These are phyloP conservation scores for Aphelidium insulamus DNA, from an alignment of 371 early-diverging fungal genomes.

Conservation along the genomic window DNA sequence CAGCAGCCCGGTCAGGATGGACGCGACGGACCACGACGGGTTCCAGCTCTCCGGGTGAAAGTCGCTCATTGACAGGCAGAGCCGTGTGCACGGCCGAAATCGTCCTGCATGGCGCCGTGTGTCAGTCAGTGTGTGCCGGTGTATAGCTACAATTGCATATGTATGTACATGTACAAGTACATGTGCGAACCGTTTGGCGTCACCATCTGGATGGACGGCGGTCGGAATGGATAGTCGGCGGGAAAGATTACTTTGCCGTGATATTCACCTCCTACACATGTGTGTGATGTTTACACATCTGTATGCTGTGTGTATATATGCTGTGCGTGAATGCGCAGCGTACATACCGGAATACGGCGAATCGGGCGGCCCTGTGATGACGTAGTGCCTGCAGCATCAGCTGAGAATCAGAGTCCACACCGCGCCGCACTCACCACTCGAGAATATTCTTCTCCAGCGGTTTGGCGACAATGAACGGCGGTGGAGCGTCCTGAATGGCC, in stretches of 20 bases:
- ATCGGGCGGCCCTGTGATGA: conserved; percentile 78
- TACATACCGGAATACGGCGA: conserved; percentile 49
- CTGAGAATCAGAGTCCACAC: not conserved
- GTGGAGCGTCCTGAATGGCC: conserved; percentile 38
- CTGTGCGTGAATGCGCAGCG: not conserved
- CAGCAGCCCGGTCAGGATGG: conserved; percentile 79
- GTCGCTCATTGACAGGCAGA: conserved; percentile 87
- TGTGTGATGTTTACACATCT: not conserved
- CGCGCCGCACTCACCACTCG: conserved; percentile 47
- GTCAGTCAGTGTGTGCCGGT: not conserved
- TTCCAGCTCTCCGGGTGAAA: conserved; percentile 87
- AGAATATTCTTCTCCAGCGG: conserved; percentile 82
- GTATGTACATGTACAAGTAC: not conserved
- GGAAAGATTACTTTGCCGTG: conserved; percentile 89
- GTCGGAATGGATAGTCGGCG: conserved; percentile 84
- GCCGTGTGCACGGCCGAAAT: conserved; percentile 66
- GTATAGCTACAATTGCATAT: not conserved
- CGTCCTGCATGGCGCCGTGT: conserved; percentile 23
- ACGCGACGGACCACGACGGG: conserved; percentile 87
- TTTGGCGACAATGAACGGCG: conserved; percentile 55
- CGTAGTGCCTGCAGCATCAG: conserved; percentile 52
- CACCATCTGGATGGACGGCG: conserved; percentile 81
- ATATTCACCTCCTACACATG: conserved; percentile 51
- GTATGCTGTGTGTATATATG: not conserved
- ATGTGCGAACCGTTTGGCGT: conserved; percentile 48